phyloP scores from a whole-genome alignment of 2,329 filamentous ascomycete species.

The Hymenoscyphus salicellus region DNA sequence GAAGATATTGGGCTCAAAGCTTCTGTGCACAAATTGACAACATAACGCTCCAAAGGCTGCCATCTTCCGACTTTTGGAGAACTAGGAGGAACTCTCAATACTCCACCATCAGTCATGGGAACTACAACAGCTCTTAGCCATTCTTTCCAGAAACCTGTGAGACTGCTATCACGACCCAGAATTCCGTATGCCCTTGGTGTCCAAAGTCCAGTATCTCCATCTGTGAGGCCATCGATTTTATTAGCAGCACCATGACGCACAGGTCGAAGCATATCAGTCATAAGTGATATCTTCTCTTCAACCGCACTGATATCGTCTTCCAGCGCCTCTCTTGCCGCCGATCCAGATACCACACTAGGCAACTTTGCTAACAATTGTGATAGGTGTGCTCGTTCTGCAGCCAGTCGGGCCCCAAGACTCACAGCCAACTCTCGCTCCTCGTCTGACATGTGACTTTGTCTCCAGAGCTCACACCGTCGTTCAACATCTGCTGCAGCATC shows the following conservation, averaged over 20 bases:
- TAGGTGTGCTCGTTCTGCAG: slow-evolving; percentile 81
- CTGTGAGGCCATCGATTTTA: slow-evolving; percentile 94
- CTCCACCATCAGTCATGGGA: slow-evolving; percentile 85
- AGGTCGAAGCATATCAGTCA: slow-evolving; percentile 92
- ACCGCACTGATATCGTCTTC: slow-evolving; percentile 94
- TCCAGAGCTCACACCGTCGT: slow-evolving; percentile 78
- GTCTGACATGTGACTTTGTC: slow-evolving; percentile 81
- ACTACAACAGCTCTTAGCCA: slow-evolving; percentile 93
- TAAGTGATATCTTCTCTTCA: slow-evolving; percentile 94
- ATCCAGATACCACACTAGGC: slow-evolving; percentile 76
- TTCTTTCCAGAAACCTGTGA: slow-evolving; percentile 96
- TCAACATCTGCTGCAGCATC: slow-evolving; percentile 82
- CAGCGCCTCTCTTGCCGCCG: slow-evolving; percentile 73
- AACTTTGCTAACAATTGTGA: slow-evolving; percentile 83
- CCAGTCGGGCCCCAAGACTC: slow-evolving; percentile 84
- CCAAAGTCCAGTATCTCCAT: slow-evolving; percentile 94
- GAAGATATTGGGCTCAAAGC: slow-evolving; percentile 89
- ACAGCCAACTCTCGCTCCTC: slow-evolving; percentile 89
- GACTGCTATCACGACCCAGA: slow-evolving; percentile 75
- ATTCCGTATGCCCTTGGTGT: slow-evolving; percentile 91
- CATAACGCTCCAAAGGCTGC: slow-evolving; percentile 95
- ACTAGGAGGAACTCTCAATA: slow-evolving; percentile 79
- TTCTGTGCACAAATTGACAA: slow-evolving; percentile 94
- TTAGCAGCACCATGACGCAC: slow-evolving; percentile 91
- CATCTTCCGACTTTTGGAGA: slow-evolving; percentile 89